Conservation (phyloP, 1,284 basidiomycete genomes). For the Kalmanozyma brasiliensis region DNA sequence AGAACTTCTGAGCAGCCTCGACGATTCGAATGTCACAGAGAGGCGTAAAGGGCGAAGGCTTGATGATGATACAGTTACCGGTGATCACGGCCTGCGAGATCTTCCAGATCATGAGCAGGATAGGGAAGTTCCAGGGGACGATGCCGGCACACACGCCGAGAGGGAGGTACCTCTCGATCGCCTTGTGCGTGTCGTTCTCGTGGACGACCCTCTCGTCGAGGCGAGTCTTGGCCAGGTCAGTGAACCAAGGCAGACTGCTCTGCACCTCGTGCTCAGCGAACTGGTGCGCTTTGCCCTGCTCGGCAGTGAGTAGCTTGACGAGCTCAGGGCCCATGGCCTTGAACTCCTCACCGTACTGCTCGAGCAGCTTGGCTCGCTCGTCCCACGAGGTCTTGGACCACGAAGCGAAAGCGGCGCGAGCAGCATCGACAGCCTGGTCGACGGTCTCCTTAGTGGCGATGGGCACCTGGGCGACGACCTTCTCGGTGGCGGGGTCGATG, state of each 20-base stretch:
- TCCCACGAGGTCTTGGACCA: conserved; percentile 42
- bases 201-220: conserved; percentile 35
- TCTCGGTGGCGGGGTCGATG: conserved; percentile 47
- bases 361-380: conserved; percentile 36
- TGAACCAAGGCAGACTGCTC: conserved; percentile 35
- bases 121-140: conserved; percentile 53
- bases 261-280: conserved; percentile 31
- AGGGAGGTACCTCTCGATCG: conserved; percentile 29
- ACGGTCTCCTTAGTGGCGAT: conserved; percentile 30
- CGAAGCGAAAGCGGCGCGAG: conserved; percentile 31
- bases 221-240: conserved; percentile 24
- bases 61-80: conserved; percentile 53
- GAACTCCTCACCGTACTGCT: conserved; percentile 36
- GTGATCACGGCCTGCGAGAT: conserved; percentile 39
- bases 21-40: conserved; percentile 46
- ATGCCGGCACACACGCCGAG: conserved; percentile 47
- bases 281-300: conserved; percentile 39
- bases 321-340: conserved; percentile 28
- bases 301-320: conserved; percentile 38
- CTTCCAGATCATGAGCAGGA: conserved; percentile 48
- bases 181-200: conserved; percentile 25
- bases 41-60: conserved; percentile 52
- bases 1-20: conserved; percentile 40
- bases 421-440: conserved; percentile 43
- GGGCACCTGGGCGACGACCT: conserved; percentile 40